A percentile compares a stretch with the other conserved stretches of the same genome.
These are phyloP conservation scores for Ulvella scutata DNA, from an alignment of 139 green algal species.

Conservation along the genomic window DNA sequence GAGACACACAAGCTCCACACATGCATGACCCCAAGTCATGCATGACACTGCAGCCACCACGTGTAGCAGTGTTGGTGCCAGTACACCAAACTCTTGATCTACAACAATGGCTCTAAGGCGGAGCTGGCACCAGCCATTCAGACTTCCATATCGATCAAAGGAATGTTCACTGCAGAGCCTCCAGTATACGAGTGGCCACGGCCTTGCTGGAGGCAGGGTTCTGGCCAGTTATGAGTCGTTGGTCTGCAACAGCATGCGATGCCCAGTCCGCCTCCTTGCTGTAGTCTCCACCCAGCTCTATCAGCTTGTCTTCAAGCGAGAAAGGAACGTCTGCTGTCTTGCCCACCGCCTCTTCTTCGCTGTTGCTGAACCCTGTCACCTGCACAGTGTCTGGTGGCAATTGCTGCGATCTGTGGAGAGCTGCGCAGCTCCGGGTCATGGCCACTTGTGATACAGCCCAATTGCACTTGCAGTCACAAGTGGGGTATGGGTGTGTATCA, in stretches of 20 bases:
- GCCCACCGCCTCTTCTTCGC: background rate
- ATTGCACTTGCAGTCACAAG: no score
- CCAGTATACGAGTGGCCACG: background rate
- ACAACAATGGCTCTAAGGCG: no score
- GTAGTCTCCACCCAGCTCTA: background rate
- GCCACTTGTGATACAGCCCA: no score
- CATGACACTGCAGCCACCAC: no score
- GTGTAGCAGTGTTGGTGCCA: no score
- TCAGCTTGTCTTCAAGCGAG: background rate
- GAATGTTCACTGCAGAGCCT: background rate
- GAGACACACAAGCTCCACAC: no score
- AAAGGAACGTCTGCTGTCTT: background rate
- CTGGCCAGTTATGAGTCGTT: background rate
- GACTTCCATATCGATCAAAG: background rate
- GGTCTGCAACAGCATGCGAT: background rate
- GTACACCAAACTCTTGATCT: no score
- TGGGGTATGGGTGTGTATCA: no score
- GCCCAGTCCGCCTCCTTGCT: background rate
- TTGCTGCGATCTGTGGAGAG: background rate
- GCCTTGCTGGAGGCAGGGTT: background rate
- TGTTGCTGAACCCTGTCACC: conserved; percentile 1
- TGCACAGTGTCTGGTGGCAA: background rate
- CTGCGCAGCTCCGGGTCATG: no score
- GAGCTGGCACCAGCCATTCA: no score
- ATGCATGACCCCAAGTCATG: no score